Evolutionary conservation across 108 stramenopile species (phyloP), one percentile per base, ranked within the genome.

Genomic region (Skeletonema menzelii): DNA sequence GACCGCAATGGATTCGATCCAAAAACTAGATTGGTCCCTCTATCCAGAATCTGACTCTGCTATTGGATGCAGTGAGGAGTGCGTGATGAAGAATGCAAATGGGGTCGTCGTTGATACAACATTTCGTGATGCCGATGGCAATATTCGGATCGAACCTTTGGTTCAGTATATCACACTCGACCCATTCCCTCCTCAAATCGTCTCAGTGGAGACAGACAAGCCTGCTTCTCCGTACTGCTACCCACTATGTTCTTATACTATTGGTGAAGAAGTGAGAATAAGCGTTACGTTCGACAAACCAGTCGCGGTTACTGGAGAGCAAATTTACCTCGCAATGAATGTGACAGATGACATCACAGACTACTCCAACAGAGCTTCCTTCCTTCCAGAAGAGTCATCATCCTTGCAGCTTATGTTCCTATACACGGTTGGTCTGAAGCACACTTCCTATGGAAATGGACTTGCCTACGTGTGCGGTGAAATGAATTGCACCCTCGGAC

Each of bases 221-320:
- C 34, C 17, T 6, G 56, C 64, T 17, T 79, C 77, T 53, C 65
- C 72, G 4, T 83, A 79, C 70, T 83, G 82, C 56, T 53, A 76
- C 47, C 68, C 71, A 40, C 3, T 32, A 22, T 82, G 82, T 42
- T 56, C 82, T 6, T 83, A 83, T 63, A 74, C 82, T 38, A 72
- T 75, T 49, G 82, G 82, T 20, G 79, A 84, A 66, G 65, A 84
- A 57, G 57, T 84, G 22, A 35, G 61, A 27, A 59, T 84, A 11
- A 53, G 26, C 30, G 65, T 77, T 10, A 64, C 42, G 26, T 71
- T 65, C 49, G 69, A 77, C 53, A 37, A 40, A 5, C 76, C 69
- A 22, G 63, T 77, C 53, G 32, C 19, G 19, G 69, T 70, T 4
- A 8, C 49, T 20, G 79, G 74, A 46, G 57, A 24, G 14, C 63